Conservation (phyloP, 2,329 filamentous ascomycete species). For the Aspergillus calidoustus region DNA sequence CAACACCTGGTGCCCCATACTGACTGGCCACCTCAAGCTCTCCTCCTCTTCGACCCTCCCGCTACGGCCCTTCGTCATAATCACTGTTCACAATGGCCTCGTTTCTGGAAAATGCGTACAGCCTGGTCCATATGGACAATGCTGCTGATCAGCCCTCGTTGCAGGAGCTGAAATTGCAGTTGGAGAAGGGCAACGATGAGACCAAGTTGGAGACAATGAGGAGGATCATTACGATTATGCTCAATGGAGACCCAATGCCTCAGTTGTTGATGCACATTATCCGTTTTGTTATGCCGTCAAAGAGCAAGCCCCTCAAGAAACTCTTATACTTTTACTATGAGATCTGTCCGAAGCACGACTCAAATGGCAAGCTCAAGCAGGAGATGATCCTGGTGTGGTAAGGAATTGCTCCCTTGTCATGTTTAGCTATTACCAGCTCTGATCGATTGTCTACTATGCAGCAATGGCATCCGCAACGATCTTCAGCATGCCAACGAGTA, state of each 20-base stretch:
- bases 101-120: slow-evolving; percentile 94
- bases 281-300: slow-evolving; percentile 98
- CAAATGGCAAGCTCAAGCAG: slow-evolving; percentile 93
- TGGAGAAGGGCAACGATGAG: slow-evolving; percentile 93
- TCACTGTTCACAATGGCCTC: slow-evolving; percentile 74
- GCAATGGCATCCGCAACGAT: slow-evolving; percentile 97
- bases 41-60: slow-evolving; percentile 32
- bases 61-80: slow-evolving; percentile 25
- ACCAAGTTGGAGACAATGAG: slow-evolving; percentile 95
- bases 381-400: slow-evolving; percentile 99
- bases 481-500: slow-evolving; percentile 98
- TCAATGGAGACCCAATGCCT: slow-evolving; percentile 96
- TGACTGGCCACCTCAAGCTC: slow-evolving; percentile 37
- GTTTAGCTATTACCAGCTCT: slow-evolving; percentile 18
- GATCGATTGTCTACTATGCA: slow-evolving; percentile 44
- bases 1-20: slow-evolving; percentile 32
- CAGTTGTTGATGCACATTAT: slow-evolving; percentile 99
- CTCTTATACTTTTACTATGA: slow-evolving; percentile 99
- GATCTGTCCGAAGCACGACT: slow-evolving; percentile 94
- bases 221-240: slow-evolving; percentile 93
- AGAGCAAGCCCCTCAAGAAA: slow-evolving; percentile 96
- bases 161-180: slow-evolving; percentile 87
- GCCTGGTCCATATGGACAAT: slow-evolving; percentile 97
- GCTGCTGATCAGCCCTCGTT: slow-evolving; percentile 86
- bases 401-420: slow-evolving; percentile 31